Evolutionary conservation across 2,329 filamentous ascomycete species (phyloP).

Genomic region (Alternaria infectoria): DNA sequence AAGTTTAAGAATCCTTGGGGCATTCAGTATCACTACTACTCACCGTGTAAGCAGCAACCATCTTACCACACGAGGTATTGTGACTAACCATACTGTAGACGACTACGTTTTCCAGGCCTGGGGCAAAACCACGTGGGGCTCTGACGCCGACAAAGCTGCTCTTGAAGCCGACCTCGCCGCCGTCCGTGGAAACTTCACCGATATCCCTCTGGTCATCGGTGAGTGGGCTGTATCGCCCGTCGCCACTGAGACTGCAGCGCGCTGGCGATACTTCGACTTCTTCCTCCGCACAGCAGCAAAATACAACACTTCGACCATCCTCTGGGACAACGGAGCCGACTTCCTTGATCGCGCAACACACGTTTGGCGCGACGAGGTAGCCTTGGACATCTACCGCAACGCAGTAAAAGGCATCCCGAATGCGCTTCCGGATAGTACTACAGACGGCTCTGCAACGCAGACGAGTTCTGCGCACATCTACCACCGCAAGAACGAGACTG

Average conservation of each 20-base stretch:
- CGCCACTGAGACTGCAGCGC: conserved; percentile 61
- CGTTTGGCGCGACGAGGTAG: conserved; percentile 59
- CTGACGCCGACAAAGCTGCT: conserved; percentile 58
- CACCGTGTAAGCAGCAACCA: conserved; percentile 54
- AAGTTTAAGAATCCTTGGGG: conserved; percentile 63
- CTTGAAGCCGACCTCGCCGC: conserved; percentile 59
- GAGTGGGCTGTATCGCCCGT: conserved; percentile 62
- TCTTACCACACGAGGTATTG: no score
- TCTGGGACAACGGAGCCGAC: conserved; percentile 68
- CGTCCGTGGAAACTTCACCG: conserved; percentile 62
- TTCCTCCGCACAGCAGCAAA: conserved; percentile 57
- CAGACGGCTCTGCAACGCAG: conserved; percentile 56
- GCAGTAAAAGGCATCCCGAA: conserved; percentile 55
- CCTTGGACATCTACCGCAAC: conserved; percentile 56
- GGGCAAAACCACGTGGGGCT: conserved; percentile 68
- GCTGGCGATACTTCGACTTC: conserved; percentile 65
- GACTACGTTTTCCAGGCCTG: conserved; percentile 54
- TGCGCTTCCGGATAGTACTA: conserved; percentile 60
- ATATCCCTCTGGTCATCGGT: conserved; percentile 63
- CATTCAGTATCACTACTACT: conserved; percentile 68
- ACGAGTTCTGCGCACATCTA: conserved; percentile 62
- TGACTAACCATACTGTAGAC: conserved; percentile 14
- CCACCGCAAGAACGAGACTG: conserved; percentile 53
- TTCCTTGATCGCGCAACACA: conserved; percentile 59
- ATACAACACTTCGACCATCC: conserved; percentile 58